phyloP scores from a whole-genome alignment of 805 yeast species.

The Lachancea dasiensis region DNA sequence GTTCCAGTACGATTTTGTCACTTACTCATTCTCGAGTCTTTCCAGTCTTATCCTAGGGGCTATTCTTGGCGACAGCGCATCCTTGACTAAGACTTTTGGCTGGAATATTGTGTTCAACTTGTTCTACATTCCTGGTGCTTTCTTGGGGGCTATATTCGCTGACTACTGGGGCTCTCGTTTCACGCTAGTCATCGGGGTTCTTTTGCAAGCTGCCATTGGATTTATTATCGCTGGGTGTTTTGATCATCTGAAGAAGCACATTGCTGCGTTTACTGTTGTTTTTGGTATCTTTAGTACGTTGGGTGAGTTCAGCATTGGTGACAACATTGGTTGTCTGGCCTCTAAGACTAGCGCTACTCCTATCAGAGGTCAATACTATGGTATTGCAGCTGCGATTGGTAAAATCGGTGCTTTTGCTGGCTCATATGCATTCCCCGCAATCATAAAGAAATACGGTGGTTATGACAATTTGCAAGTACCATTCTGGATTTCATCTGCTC shows the following conservation, averaged over 20 bases:
- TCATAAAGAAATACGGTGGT: conserved; percentile 56
- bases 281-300: conserved; percentile 82
- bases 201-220: conserved; percentile 72
- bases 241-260: conserved; percentile 45
- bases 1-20: conserved; percentile 87
- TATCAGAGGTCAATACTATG: conserved; percentile 85
- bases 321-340: conserved; percentile 82
- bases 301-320: conserved; percentile 95
- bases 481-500: conserved; percentile 72
- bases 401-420: conserved; percentile 93
- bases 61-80: conserved; percentile 51
- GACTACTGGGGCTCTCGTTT: conserved; percentile 90
- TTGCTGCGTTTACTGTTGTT: conserved; percentile 77
- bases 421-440: conserved; percentile 79
- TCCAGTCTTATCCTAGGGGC: conserved; percentile 61
- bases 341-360: conserved; percentile 83
- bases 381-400: conserved; percentile 86
- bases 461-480: conserved; percentile 65
- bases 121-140: conserved; percentile 86
- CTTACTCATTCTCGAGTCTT: conserved; percentile 82
- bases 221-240: conserved; percentile 75
- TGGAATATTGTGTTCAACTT: conserved; percentile 88
- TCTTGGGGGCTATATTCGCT: conserved; percentile 77
- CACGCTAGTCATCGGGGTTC: conserved; percentile 64
- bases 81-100: conserved; percentile 72